Conservation (phyloP, 176 grass and related monocot species). For the Luzula sylvatica region DNA sequence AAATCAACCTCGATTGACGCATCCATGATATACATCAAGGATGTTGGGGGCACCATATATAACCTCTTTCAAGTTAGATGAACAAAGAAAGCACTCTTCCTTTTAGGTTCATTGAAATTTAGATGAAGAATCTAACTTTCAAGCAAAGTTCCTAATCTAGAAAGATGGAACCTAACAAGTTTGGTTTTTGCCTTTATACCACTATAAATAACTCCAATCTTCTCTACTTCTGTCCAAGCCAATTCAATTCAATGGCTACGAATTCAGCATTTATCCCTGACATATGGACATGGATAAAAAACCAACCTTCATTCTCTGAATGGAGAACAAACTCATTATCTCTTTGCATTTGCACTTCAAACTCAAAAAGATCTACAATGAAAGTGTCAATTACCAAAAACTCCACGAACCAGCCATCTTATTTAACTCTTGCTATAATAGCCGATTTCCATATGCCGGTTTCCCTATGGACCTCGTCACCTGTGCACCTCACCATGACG, state of each 20-base stretch:
- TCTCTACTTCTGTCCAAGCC: background rate
- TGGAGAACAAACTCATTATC: slow-evolving; percentile 57
- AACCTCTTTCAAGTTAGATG: background rate
- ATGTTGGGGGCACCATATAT: too few relatives aligned
- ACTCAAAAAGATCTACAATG: slow-evolving; percentile 35
- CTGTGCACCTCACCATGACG: slow-evolving; percentile 49
- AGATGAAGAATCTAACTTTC: background rate
- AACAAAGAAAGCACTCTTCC: background rate
- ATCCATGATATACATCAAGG: too few relatives aligned
- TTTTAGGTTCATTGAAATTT: slow-evolving; percentile 3
- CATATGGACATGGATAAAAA: slow-evolving; percentile 60
- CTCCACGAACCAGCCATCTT: slow-evolving; percentile 27
- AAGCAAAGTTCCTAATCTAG: background rate
- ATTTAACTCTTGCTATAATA: slow-evolving; percentile 58
- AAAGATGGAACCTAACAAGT: background rate
- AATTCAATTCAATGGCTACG: slow-evolving; percentile 49
- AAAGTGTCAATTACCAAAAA: slow-evolving; percentile 43
- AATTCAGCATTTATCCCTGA: slow-evolving; percentile 36
- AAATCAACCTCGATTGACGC: too few relatives aligned
- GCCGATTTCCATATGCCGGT: slow-evolving; percentile 47
- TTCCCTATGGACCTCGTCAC: slow-evolving; percentile 65
- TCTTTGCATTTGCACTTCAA: slow-evolving; percentile 55
- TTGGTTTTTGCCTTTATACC: background rate
- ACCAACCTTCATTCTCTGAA: slow-evolving; percentile 57
- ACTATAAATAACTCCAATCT: slow-evolving; percentile 23